Conservation (phyloP, 345 rosid species). For the Eucalyptus guilfoylei region DNA sequence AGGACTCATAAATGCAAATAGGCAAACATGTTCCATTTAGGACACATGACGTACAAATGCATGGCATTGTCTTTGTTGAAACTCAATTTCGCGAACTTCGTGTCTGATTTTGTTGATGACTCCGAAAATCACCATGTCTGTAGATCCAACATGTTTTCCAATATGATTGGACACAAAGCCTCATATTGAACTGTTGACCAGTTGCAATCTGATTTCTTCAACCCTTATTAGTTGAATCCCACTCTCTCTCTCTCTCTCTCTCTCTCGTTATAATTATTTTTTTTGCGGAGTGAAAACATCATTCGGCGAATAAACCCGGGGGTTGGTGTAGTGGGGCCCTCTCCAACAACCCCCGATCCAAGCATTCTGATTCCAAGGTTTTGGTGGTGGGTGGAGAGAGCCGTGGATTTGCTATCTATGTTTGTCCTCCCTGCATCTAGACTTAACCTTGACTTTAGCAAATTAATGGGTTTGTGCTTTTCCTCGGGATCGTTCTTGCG, state of each 20-base stretch:
- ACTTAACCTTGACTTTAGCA: not conserved
- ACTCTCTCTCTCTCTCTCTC: not conserved
- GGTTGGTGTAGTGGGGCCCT: not conserved
- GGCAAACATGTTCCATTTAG: not conserved
- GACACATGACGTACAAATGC: not conserved
- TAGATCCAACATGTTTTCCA: not conserved
- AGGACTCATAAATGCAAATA: fast-evolving
- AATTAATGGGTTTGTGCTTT: not conserved
- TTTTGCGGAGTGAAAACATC: not conserved
- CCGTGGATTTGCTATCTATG: not conserved
- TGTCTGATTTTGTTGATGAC: not conserved
- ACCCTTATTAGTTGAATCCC: not conserved
- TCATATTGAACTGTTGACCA: not conserved
- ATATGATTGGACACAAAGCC: not conserved
- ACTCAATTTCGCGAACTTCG: not conserved
- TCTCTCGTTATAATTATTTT: not conserved
- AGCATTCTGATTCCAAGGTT: not conserved
- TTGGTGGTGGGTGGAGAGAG: not conserved
- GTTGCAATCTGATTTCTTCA: not conserved
- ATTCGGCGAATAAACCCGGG: not conserved
- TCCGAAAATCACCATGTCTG: not conserved
- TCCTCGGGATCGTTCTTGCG: not conserved
- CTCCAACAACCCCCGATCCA: not conserved
- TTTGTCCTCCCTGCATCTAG: not conserved
- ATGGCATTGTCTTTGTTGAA: not conserved